Evolutionary conservation across 225 moss, liverwort and hornwort species (phyloP).

Genomic region (Physcomitrellopsis africana): DNA sequence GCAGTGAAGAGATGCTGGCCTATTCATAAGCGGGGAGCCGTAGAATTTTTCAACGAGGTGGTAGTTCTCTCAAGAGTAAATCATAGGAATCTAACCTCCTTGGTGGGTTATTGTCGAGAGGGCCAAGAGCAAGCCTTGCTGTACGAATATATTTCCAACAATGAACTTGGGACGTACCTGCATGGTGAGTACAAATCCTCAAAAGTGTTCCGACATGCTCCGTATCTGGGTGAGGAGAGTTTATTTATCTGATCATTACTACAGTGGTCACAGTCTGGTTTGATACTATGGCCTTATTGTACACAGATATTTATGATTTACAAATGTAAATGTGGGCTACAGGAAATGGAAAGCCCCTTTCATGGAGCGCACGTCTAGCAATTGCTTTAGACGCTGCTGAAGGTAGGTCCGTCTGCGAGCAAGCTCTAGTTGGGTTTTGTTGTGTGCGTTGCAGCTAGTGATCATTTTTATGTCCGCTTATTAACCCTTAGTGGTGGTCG

Average conservation of each 20-base stretch:
- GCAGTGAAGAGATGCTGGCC: conserved; percentile 47
- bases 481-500: conserved; percentile 16
- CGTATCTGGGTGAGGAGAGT: background rate
- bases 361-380: conserved; percentile 41
- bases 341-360: conserved; percentile 35
- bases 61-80: conserved; percentile 37
- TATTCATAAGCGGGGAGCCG: conserved; percentile 22
- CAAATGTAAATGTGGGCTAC: background rate
- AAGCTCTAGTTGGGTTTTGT: background rate
- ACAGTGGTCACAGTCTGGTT: no score
- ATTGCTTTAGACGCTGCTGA: conserved; percentile 50
- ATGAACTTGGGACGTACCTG: conserved; percentile 42
- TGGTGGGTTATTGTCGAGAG: conserved; percentile 48
- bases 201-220: background rate
- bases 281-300: no score
- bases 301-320: background rate
- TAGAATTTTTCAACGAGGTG: conserved; percentile 49
- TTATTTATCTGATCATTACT: background rate
- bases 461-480: background rate
- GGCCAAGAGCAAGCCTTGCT: conserved; percentile 46
- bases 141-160: conserved; percentile 40
- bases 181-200: conserved; percentile 32
- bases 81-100: conserved; percentile 40
- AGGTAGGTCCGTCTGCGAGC: conserved; percentile 35
- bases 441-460: background rate